Evolutionary conservation across 148 eudicot genomes (phyloP).

Genomic region (Talinum fruticosum): DNA sequence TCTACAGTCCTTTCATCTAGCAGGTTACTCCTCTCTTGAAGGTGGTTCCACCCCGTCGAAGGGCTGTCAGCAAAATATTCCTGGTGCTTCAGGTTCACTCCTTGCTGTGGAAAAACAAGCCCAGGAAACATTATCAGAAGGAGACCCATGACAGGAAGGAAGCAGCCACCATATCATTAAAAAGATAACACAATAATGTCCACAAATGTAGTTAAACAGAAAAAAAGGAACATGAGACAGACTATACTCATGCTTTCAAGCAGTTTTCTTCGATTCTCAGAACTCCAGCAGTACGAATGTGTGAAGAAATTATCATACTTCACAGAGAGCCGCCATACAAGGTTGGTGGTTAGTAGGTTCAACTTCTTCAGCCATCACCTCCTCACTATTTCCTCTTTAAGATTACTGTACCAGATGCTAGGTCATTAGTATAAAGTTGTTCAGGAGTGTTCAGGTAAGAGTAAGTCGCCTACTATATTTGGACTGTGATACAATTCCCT

Average conservation of each 20-base stretch:
- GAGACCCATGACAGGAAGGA: not conserved
- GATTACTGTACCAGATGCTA: not conserved
- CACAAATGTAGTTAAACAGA: not conserved
- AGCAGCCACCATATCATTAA: not conserved
- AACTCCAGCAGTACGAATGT: not conserved
- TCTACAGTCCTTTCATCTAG: not conserved
- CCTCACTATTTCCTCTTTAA: not conserved
- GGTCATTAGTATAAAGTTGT: not conserved
- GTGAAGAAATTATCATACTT: not conserved
- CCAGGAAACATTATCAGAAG: not conserved
- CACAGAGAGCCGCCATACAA: no score
- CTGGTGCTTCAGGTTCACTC: conserved; percentile 92
- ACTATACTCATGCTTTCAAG: not conserved
- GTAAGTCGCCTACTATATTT: not conserved
- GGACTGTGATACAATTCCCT: not conserved
- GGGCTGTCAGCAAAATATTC: conserved; percentile 95
- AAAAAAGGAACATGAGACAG: not conserved
- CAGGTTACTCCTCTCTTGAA: conserved; percentile 63
- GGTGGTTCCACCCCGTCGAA: conserved; percentile 73
- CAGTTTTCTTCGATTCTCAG: not conserved
- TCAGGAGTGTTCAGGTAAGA: not conserved
- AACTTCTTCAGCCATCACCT: not conserved
- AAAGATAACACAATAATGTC: not conserved
- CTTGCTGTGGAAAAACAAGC: conserved; percentile 49
- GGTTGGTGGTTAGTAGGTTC: no score